Percentiles rank a stretch among this genome's conserved stretches.
These are phyloP conservation scores for Rhodosporidiobolus sp. DNA, from an alignment of 768 basidiomycete species.

Conservation along the genomic window DNA sequence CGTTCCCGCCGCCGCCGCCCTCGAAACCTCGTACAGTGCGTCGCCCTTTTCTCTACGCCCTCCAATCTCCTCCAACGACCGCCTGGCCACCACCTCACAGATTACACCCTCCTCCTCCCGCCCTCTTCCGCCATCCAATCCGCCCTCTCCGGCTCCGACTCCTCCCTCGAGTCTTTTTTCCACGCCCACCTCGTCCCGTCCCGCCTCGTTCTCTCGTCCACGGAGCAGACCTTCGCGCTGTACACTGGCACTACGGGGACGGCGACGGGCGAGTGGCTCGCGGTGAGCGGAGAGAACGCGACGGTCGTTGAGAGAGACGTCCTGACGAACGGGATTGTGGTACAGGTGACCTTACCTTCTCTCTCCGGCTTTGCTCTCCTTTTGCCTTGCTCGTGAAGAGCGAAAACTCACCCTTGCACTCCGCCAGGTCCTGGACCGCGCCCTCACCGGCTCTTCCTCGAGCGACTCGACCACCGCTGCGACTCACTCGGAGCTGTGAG, in stretches of 20 bases:
- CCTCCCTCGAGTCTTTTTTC: not conserved
- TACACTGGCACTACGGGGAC: not conserved
- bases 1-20: not conserved
- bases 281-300: not conserved
- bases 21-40: not conserved
- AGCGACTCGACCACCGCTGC: no score
- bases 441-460: no score
- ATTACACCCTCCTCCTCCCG: slow-evolving; percentile 7
- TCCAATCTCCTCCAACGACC: not conserved
- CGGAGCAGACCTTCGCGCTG: not conserved
- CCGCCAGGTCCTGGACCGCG: no score
- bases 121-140: not conserved
- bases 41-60: not conserved
- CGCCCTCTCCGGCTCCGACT: not conserved
- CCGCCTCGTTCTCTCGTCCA: not conserved
- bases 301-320: not conserved
- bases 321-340: not conserved
- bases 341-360: not conserved
- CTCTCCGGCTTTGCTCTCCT: no score
- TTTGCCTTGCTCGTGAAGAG: no score
- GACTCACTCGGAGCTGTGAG: no score
- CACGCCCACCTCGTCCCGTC: not conserved
- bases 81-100: not conserved
- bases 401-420: no score
- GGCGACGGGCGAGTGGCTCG: not conserved